Evolutionary conservation across 2,329 filamentous ascomycete genomes (phyloP).

Genomic region (Ophiocordyceps australis): DNA sequence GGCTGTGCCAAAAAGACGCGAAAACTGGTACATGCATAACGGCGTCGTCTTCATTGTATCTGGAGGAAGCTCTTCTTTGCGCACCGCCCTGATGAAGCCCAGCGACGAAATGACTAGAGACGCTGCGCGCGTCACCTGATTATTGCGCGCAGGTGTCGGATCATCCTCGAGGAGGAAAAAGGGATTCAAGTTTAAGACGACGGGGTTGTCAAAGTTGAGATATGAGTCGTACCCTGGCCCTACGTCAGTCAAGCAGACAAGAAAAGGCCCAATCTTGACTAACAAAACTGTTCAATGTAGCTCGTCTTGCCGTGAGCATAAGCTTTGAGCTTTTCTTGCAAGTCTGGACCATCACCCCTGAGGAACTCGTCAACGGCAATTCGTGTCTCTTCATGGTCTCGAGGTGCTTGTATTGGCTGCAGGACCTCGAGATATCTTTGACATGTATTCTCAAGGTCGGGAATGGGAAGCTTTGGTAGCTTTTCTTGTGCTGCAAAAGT

Average conservation of each 20-base stretch:
- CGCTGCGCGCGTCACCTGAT: slow-evolving; percentile 87
- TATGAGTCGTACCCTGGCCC: slow-evolving; percentile 89
- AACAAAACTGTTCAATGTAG: slow-evolving; percentile 98
- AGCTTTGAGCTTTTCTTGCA: slow-evolving; percentile 78
- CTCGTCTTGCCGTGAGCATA: slow-evolving; percentile 85
- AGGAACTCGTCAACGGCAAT: slow-evolving; percentile 72
- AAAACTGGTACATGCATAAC: slow-evolving; percentile 97
- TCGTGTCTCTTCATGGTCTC: slow-evolving; percentile 71
- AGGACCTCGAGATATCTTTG: slow-evolving; percentile 65
- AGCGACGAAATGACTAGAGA: slow-evolving; percentile 81
- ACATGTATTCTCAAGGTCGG: slow-evolving; percentile 63
- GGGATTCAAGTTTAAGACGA: slow-evolving; percentile 91
- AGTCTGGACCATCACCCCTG: slow-evolving; percentile 56
- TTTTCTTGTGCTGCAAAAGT: slow-evolving; percentile 83
- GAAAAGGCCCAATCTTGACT: slow-evolving; percentile 19
- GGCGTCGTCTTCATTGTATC: slow-evolving; percentile 72
- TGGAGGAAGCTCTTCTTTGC: slow-evolving; percentile 80
- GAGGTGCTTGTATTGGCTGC: slow-evolving; percentile 58
- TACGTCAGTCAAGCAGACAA: slow-evolving; percentile 3
- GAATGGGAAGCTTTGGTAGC: slow-evolving; percentile 83
- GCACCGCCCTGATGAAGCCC: slow-evolving; percentile 81
- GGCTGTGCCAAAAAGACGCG: slow-evolving; percentile 83
- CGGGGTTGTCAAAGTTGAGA: slow-evolving; percentile 91
- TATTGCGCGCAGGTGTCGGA: slow-evolving; percentile 86
- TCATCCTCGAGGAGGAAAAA: slow-evolving; percentile 97